Evolutionary conservation across 345 rosid species (phyloP).

Genomic region (Cardamine resedifolia): DNA sequence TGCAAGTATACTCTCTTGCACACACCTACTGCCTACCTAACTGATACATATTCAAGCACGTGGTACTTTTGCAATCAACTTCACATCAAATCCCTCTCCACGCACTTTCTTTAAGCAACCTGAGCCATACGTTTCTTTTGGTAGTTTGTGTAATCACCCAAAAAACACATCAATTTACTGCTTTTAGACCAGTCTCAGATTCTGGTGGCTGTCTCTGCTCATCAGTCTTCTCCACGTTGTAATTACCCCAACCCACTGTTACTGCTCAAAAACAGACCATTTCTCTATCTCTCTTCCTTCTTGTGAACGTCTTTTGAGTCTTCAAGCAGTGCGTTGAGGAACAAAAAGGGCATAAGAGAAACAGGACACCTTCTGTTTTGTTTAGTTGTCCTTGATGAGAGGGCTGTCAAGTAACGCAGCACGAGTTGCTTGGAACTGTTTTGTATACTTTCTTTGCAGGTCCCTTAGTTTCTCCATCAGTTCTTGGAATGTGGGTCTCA

Average conservation of each 20-base stretch:
- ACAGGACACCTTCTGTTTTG: background rate
- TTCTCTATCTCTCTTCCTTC: background rate
- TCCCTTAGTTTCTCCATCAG: conserved; percentile 79
- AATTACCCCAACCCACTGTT: conserved; percentile 16
- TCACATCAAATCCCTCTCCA: conserved; percentile 16
- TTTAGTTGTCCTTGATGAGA: conserved; percentile 46
- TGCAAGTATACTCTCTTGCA: conserved; percentile 8
- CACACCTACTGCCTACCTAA: conserved; percentile 27
- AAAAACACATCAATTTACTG: too few species aligned
- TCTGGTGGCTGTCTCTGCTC: conserved; percentile 20
- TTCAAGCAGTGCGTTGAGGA: conserved; percentile 12
- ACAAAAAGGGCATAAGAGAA: background rate
- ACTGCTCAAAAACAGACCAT: conserved; percentile 16
- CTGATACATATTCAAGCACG: conserved; percentile 6
- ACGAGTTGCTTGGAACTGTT: conserved; percentile 76
- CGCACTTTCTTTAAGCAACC: conserved; percentile 15
- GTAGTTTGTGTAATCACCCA: conserved; percentile 20
- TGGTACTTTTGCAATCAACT: conserved; percentile 7
- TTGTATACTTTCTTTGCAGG: conserved; percentile 60
- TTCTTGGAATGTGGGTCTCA: conserved; percentile 87
- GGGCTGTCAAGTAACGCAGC: conserved; percentile 46
- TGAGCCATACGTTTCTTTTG: conserved; percentile 14
- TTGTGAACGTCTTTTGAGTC: background rate
- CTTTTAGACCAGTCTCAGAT: background rate
- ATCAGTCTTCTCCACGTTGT: conserved; percentile 23